Evolutionary conservation across 1,139 yeast genomes (phyloP).

Genomic region (Sugiyamaella neomexicana): DNA sequence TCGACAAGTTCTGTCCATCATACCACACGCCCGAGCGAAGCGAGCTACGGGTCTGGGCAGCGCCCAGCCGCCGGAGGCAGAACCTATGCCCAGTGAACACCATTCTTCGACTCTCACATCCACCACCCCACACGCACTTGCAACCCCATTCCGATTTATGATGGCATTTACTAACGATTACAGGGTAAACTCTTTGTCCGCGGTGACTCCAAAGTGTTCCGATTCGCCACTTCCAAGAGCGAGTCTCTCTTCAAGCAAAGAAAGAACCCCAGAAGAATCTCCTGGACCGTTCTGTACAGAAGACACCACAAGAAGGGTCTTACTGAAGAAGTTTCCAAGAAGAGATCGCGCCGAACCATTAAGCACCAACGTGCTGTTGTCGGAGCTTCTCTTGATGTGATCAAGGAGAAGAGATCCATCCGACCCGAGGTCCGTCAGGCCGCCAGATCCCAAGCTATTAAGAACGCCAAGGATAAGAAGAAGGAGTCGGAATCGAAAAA

Average conservation of each 20-base stretch:
- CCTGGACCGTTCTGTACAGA: slow-evolving; percentile 99
- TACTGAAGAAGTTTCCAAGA: slow-evolving; percentile 96
- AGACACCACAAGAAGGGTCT: slow-evolving; percentile 99
- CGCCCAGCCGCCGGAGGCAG: no score
- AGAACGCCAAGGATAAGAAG: slow-evolving; percentile 94
- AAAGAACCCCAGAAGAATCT: slow-evolving; percentile 99
- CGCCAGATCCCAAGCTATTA: slow-evolving; percentile 88
- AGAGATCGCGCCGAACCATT: slow-evolving; percentile 96
- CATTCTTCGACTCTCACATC: no score
- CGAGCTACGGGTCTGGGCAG: no score
- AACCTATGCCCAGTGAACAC: no score
- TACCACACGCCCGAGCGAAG: background rate
- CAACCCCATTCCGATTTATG: no score
- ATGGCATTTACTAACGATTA: background rate
- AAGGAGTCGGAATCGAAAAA: slow-evolving; percentile 90
- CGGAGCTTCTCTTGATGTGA: slow-evolving; percentile 98
- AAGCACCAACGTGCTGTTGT: slow-evolving; percentile 99
- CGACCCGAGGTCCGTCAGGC: slow-evolving; percentile 99
- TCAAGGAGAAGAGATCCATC: slow-evolving; percentile 94
- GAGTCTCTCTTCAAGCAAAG: slow-evolving; percentile 99
- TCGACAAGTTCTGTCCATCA: background rate
- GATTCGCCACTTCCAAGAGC: slow-evolving; percentile 98
- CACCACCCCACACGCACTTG: no score
- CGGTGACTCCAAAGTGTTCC: slow-evolving; percentile 99
- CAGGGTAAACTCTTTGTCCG: slow-evolving; percentile 95